phyloP scores from a whole-genome alignment of 306 rosid genomes.

The Citrullus colocynthis region DNA sequence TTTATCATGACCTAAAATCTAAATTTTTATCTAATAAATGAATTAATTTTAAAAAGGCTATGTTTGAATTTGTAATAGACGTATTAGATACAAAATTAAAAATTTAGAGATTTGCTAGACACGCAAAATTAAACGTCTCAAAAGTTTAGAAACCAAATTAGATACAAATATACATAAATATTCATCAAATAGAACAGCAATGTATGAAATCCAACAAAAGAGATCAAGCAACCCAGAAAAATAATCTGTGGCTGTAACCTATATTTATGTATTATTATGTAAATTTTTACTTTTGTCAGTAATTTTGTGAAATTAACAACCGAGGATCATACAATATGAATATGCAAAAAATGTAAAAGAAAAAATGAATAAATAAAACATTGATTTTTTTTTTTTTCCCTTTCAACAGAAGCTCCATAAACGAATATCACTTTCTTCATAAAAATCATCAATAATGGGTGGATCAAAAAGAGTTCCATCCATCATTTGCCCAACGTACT shows the following conservation, averaged over 20 bases:
- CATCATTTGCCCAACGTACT: constrained; percentile 51
- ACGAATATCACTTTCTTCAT: constrained; percentile 66
- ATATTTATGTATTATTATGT: not conserved
- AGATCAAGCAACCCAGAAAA: not conserved
- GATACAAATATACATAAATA: too few species aligned
- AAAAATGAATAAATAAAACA: not conserved
- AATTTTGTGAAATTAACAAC: not conserved
- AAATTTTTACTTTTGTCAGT: not conserved
- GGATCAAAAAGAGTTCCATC: constrained; percentile 49
- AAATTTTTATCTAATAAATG: too few species aligned
- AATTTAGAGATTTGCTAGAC: too few species aligned
- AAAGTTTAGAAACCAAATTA: too few species aligned
- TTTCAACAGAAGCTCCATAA: constrained; percentile 84
- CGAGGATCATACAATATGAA: not conserved
- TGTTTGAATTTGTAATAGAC: too few species aligned
- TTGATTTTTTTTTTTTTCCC: not conserved
- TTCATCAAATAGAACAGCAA: not conserved
- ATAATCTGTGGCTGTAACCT: not conserved
- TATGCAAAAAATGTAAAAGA: not conserved
- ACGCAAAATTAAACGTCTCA: too few species aligned
- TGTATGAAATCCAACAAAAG: not conserved
- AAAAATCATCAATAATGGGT: constrained; percentile 32
- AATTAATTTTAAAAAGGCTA: too few species aligned
- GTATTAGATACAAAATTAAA: too few species aligned
- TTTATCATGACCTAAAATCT: too few species aligned